A percentile compares a stretch with the other conserved stretches of the same genome.
These are phyloP conservation scores for Phyllosticta citrichinensis DNA, from an alignment of 2,329 filamentous ascomycete species.

Conservation along the genomic window DNA sequence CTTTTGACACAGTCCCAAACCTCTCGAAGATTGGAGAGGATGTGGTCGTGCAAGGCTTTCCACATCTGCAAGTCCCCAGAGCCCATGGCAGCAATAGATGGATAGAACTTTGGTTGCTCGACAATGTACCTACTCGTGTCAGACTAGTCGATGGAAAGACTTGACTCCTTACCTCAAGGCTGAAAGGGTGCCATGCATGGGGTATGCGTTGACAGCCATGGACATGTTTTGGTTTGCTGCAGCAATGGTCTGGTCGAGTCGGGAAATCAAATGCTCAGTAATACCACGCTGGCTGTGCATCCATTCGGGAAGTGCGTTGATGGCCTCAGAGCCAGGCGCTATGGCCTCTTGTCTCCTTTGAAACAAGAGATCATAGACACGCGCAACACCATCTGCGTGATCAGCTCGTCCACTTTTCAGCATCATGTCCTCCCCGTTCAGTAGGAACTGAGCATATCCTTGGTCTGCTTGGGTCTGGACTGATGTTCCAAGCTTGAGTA, in stretches of 20 bases:
- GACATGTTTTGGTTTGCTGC: conserved; percentile 57
- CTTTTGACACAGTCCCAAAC: conserved; percentile 69
- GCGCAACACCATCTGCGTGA: conserved; percentile 83
- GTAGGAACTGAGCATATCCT: conserved; percentile 19
- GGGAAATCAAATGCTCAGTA: conserved; percentile 47
- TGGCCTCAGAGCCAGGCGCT: background rate
- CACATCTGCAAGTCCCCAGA: conserved; percentile 15
- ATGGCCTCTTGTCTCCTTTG: conserved; percentile 6
- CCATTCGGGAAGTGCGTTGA: background rate
- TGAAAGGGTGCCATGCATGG: conserved; percentile 36
- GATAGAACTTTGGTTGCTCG: conserved; percentile 29
- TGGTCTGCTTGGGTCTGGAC: background rate
- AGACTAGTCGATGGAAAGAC: conserved; percentile 5
- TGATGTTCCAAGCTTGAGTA: conserved; percentile 28
- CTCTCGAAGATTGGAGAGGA: conserved; percentile 52
- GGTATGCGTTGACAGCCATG: conserved; percentile 42
- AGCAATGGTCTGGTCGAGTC: conserved; percentile 54
- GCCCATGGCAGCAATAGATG: conserved; percentile 1
- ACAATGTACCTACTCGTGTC: conserved; percentile 36
- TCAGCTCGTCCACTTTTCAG: conserved; percentile 72
- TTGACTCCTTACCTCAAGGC: conserved; percentile 22
- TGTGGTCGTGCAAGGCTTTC: conserved; percentile 41
- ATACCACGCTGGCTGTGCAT: conserved; percentile 27
- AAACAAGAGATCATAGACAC: conserved; percentile 61
- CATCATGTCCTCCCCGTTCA: conserved; percentile 44